Base-by-base conservation (phyloP, 2,329 filamentous ascomycete genomes). In the Colletotrichum nymphaeae region DNA sequence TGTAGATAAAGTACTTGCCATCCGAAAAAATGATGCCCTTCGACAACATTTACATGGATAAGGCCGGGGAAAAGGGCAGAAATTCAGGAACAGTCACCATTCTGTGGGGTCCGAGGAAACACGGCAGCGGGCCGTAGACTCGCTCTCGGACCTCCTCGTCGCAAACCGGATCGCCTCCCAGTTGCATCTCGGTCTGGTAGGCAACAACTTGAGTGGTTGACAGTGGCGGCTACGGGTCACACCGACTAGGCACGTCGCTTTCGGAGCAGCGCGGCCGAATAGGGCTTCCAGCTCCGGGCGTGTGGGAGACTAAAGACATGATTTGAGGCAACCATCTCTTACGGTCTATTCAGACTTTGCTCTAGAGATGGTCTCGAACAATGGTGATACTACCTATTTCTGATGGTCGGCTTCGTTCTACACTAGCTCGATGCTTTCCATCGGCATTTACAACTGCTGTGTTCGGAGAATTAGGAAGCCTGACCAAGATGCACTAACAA, bases 121-220 rank as follows among this genome's bases (percentile, higher is more conserved):
- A 55, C 57, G 55, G 63, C 32, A 46, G 42, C 68, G 56, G 32
- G 22, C 68, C 68, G 42, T 22, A n/a, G 28, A 16, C 46, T 35
- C 42, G 55, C 64, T 60, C 63, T 71, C 42, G 63, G 68, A 60
- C 60, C 42, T 28, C 42, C 64, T 52, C 56, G 14, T 37, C 28
- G 37, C 37, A 42, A 42, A 42, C 37, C 37, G 52, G 37, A n/a
- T 42, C 5, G 12, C 53, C 55, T 28, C 52, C 67, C 42, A 56
- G 42, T 69, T 8, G 22, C n/a, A 22, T 42, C 22, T 42, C 30
- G 53, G 28, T 60, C 55, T 55, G 16, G 28, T 19, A 32, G 6
- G 37, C 32, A 32, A 52, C 55, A 30, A 32, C 53, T 22, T 68
- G 28, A 26, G 42, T 49, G 42, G 42, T n/a, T n/a, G 42, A 19